Percentiles rank a stretch among this genome's conserved stretches.
These are phyloP conservation scores for Trypethelium eluteriae DNA, from an alignment of 495 filamentous ascomycete genomes.

Conservation along the genomic window DNA sequence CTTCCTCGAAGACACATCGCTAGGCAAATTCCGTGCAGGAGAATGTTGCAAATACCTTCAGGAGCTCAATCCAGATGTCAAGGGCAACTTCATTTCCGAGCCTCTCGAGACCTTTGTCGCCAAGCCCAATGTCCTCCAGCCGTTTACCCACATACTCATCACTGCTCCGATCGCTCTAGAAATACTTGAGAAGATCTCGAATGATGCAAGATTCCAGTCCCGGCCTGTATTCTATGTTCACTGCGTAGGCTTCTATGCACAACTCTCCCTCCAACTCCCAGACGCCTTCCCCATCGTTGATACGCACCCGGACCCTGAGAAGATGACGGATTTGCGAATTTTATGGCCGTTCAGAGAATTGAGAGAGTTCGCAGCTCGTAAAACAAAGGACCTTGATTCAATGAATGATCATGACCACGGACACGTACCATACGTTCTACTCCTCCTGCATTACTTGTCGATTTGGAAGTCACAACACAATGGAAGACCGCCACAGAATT, in stretches of 20 bases:
- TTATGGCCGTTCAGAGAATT: slow-evolving; percentile 85
- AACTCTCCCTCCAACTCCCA: slow-evolving; percentile 69
- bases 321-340: slow-evolving; percentile 78
- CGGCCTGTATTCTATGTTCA: slow-evolving; percentile 77
- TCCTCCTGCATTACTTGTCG: slow-evolving; percentile 79
- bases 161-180: slow-evolving; percentile 55
- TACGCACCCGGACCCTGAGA: slow-evolving; percentile 84
- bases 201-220: slow-evolving; percentile 48
- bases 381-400: slow-evolving; percentile 58
- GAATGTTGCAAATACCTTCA: slow-evolving; percentile 64
- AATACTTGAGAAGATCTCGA: slow-evolving; percentile 49
- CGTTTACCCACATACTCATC: slow-evolving; percentile 68
- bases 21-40: slow-evolving; percentile 76
- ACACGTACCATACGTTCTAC: slow-evolving; percentile 79
- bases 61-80: slow-evolving; percentile 94
- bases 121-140: slow-evolving; percentile 39
- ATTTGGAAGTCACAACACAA: slow-evolving; percentile 70
- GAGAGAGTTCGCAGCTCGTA: slow-evolving; percentile 50
- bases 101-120: slow-evolving; percentile 37
- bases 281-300: slow-evolving; percentile 86
- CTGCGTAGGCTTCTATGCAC: slow-evolving; percentile 80
- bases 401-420: slow-evolving; percentile 79
- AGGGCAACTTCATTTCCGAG: slow-evolving; percentile 53
- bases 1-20: slow-evolving; percentile 71
- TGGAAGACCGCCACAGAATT: slow-evolving; percentile 60